Base-by-base conservation (phyloP, 1,284 basidiomycete genomes). In the Vanrija humicola region DNA sequence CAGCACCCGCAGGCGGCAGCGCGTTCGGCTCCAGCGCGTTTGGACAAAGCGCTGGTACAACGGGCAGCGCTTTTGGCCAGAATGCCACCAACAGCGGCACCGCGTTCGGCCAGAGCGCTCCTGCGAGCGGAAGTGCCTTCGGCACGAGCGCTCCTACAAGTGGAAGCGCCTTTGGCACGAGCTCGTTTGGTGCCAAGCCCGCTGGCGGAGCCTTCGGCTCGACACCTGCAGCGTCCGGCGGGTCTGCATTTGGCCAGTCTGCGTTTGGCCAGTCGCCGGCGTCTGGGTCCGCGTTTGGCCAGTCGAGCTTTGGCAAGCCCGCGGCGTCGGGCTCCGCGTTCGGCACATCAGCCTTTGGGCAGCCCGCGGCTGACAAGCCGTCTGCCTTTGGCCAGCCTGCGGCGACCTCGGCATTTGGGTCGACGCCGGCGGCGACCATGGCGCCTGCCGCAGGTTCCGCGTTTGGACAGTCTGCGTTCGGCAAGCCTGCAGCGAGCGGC, bases 171-270 rank as follows among this genome's bases (percentile, higher is more conserved):
- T 54, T 54, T 38, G 53, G 53, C 23, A 44, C 59, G 47, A 48
- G 54, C 21, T 48, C 58, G 18, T 62, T 62, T 38, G 59, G 60
- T 26, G 25, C 46, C 40, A 45, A 14, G 34, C 40, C 29, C 1
- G 77, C 78, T 47, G 68, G 77, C 5, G 79, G 76, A 48, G 68
- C 68, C 21, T 19, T 85, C n/a, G 72, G 74, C 21, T 34, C 34
- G 9, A 15, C 39, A 3, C 26, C 39, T 3, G 23, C 39, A 2
- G 14, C 38, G 5, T 38, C 52, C 3, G 21, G 40, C 5, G 21
- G 38, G 10, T 14, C 38, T 2, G 19, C 38, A 7, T 39, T 45
- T n/a, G 3, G 26, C 15, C 46, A 52, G 4, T 55, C 57, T 15
- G 48, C 44, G 2, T 59, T 55, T 18, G 58, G 50, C 29, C 43